phyloP scores from a whole-genome alignment of 192 early-diverging fungal species.

The Gamsiella multidivaricata region DNA sequence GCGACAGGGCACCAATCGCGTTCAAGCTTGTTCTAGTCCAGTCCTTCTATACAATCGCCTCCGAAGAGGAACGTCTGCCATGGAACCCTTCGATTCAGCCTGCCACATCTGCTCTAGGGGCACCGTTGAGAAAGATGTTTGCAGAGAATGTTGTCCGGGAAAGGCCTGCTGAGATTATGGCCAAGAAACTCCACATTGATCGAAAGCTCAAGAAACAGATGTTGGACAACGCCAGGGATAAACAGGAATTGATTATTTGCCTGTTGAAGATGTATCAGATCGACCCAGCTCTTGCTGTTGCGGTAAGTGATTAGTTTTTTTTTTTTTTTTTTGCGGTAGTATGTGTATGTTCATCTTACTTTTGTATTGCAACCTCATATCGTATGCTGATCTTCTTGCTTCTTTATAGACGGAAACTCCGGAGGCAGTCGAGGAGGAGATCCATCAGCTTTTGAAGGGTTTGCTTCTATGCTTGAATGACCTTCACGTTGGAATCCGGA shows the following conservation, averaged over 20 bases:
- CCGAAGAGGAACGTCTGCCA: constrained; percentile 70
- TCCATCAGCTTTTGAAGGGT: constrained; percentile 75
- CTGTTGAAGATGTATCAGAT: constrained; percentile 80
- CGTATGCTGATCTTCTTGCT: not conserved
- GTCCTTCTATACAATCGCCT: constrained; percentile 77
- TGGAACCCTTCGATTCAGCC: constrained; percentile 75
- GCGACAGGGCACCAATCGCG: constrained; percentile 73
- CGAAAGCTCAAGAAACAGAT: constrained; percentile 61
- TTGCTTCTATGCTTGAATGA: constrained; percentile 84
- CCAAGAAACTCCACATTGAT: constrained; percentile 46
- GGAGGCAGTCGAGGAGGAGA: constrained; percentile 76
- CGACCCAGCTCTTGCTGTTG: constrained; percentile 82
- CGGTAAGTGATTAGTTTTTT: constrained; percentile 59
- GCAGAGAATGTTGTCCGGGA: constrained; percentile 62
- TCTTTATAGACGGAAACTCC: constrained; percentile 67
- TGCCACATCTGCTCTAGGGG: constrained; percentile 69
- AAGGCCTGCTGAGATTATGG: constrained; percentile 29
- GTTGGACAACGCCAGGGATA: constrained; percentile 72
- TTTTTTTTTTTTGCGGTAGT: not conserved
- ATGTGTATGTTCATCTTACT: not conserved
- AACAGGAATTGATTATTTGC: constrained; percentile 81
- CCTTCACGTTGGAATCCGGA: constrained; percentile 73
- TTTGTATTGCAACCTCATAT: not conserved
- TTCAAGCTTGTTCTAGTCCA: constrained; percentile 87
- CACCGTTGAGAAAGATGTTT: constrained; percentile 73